A percentile compares a stretch with the other conserved stretches of the same genome.
These are phyloP conservation scores for Populus tremula DNA, from an alignment of 345 rosid species.

Conservation along the genomic window DNA sequence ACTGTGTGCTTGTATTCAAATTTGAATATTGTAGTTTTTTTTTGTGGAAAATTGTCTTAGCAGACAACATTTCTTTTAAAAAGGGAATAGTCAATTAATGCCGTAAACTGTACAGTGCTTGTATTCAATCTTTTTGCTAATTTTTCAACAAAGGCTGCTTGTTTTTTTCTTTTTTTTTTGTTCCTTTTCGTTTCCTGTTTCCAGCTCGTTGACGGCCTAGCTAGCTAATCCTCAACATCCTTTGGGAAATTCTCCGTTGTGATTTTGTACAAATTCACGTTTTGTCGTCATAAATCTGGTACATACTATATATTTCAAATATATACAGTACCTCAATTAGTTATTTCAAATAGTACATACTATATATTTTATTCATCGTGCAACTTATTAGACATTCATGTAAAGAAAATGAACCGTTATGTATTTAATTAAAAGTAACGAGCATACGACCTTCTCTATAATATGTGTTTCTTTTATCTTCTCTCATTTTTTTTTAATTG, in stretches of 20 bases:
- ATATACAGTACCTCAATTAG: too few species aligned
- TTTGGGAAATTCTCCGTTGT: neutral
- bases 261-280: neutral
- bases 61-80: conserved; percentile 9
- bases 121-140: neutral
- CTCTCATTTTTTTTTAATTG: too few species aligned
- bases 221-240: neutral
- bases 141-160: conserved; percentile 37
- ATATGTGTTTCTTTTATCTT: too few species aligned
- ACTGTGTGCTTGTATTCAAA: neutral
- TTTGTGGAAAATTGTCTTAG: neutral
- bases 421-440: too few species aligned
- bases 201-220: neutral
- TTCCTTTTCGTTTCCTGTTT: conserved; percentile 8
- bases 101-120: neutral
- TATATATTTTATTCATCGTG: too few species aligned
- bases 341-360: too few species aligned
- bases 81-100: conserved; percentile 7
- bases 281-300: too few species aligned
- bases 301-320: too few species aligned
- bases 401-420: too few species aligned
- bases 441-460: too few species aligned
- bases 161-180: conserved; percentile 25
- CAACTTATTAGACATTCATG: too few species aligned
- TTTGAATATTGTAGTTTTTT: neutral